Evolutionary conservation across 2,329 filamentous ascomycete genomes (phyloP).

Genomic region (Alternaria panax): DNA sequence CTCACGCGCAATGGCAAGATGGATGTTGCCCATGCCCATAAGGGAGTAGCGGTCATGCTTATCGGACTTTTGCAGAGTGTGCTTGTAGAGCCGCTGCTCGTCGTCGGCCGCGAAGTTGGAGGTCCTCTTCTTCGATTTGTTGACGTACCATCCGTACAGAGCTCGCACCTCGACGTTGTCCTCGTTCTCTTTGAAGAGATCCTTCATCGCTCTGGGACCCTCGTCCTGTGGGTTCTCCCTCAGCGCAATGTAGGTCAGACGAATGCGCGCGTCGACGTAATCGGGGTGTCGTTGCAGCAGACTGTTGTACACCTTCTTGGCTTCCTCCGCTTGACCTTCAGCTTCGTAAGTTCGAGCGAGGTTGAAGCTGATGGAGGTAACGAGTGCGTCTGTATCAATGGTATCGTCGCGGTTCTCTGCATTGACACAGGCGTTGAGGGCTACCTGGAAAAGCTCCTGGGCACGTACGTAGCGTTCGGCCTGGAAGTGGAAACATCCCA

Average conservation of each 20-base stretch:
- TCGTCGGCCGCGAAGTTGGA: conserved; percentile 85
- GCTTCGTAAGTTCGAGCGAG: conserved; percentile 92
- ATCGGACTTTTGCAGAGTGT: conserved; percentile 85
- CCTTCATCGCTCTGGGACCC: conserved; percentile 83
- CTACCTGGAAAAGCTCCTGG: conserved; percentile 89
- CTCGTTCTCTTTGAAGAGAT: conserved; percentile 84
- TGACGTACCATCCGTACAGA: conserved; percentile 94
- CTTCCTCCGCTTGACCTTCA: conserved; percentile 79
- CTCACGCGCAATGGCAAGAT: conserved; percentile 85
- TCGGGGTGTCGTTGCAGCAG: conserved; percentile 84
- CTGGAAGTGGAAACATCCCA: conserved; percentile 94
- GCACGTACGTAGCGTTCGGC: conserved; percentile 81
- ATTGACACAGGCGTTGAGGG: conserved; percentile 84
- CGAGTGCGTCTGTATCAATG: conserved; percentile 85
- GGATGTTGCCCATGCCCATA: conserved; percentile 97
- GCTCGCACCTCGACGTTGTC: conserved; percentile 90
- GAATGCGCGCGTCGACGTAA: conserved; percentile 89
- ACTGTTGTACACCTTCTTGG: conserved; percentile 86
- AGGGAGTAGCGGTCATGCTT: conserved; percentile 98
- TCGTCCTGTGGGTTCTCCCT: conserved; percentile 82
- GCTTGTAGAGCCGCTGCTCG: conserved; percentile 94
- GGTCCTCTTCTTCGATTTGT: conserved; percentile 83
- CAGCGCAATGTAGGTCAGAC: conserved; percentile 88
- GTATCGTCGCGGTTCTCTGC: conserved; percentile 77
- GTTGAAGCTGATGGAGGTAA: conserved; percentile 97